Conservation (phyloP, 2,329 filamentous ascomycete genomes). For the Amesomyces nigricolor region DNA sequence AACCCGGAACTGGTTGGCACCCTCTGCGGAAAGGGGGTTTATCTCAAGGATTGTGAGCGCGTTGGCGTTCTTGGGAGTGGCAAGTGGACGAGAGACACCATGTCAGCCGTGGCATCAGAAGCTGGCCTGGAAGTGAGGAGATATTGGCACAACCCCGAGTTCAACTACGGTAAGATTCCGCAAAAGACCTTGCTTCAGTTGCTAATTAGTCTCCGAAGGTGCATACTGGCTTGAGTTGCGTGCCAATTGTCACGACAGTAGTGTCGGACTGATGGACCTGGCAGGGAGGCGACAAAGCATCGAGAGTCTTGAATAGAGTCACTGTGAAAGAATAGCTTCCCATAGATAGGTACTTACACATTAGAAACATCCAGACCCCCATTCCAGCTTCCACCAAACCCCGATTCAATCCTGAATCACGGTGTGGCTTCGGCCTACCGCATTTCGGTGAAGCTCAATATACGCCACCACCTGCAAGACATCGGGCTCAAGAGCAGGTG, state of each 20-base stretch:
- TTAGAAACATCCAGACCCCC: no score
- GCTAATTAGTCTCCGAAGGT: neutral
- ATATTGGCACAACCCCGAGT: conserved; percentile 3
- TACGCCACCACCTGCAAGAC: no score
- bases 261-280: conserved; percentile 3
- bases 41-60: conserved; percentile 4
- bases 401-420: no score
- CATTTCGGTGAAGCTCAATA: no score
- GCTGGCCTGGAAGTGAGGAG: conserved; percentile 6
- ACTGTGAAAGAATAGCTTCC: no score
- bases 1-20: neutral
- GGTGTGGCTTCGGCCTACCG: no score
- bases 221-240: conserved; percentile 13
- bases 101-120: neutral
- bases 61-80: conserved; percentile 9
- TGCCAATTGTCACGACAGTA: conserved; percentile 5
- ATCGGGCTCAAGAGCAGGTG: no score
- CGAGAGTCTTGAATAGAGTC: neutral
- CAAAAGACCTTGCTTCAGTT: neutral
- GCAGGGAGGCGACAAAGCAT: neutral
- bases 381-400: no score
- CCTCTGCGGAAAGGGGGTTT: neutral
- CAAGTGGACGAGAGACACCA: conserved; percentile 10
- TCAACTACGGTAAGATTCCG: conserved; percentile 12
- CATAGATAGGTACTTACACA: no score